Evolutionary conservation across 176 grass and related monocot species (phyloP), one percentile per base, ranked within the genome.

Genomic region (Canna indica): DNA sequence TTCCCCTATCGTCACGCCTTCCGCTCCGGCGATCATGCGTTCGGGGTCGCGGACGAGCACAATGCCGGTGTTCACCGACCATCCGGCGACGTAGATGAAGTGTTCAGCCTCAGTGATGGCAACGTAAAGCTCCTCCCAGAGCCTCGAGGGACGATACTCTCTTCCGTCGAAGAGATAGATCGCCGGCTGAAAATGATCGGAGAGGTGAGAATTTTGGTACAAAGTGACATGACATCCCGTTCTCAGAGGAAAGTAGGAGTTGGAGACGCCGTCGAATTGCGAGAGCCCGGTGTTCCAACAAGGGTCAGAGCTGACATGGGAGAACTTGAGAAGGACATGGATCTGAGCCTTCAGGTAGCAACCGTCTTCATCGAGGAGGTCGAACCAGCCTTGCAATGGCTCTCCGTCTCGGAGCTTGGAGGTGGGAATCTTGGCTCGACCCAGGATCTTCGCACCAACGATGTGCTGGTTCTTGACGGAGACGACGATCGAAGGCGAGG

Each of bases 171-270:
- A 56, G 52, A 91, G 86, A 14, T 36, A 15, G 16, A 89, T 58
- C 11, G 41, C 2, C 1, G 93, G 93, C 4, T 78, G 75, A 45
- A 85, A 97, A 59, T 7, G 4, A 62, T 53, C 67, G 14, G 88
- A 83, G 31, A 87, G 81, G 70, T 92, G 86, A 34, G 86, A 41
- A 73, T 97, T 86, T 67, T 97, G 93, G 59, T 91, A 97, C 25
- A 97, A 76, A 50, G 79, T 91, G 41, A 86, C 82, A 50, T 47
- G 14, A 72, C 93, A 91, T 0, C 33, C 73, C 12, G 79, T 81
- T n/a, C 72, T 53, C 74, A 90, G 86, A 3, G 86, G 81, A 48
- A 97, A 97, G 39, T 81, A 97, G 10, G 67, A 77, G 1, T 83
- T 78, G 24, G 1, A 36, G 58, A 96, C 11, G n/a, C 92, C 88